These are phyloP conservation scores for Saussurea involucrata DNA, from an alignment of 129 eudicot genomes.

Conservation along the genomic window DNA sequence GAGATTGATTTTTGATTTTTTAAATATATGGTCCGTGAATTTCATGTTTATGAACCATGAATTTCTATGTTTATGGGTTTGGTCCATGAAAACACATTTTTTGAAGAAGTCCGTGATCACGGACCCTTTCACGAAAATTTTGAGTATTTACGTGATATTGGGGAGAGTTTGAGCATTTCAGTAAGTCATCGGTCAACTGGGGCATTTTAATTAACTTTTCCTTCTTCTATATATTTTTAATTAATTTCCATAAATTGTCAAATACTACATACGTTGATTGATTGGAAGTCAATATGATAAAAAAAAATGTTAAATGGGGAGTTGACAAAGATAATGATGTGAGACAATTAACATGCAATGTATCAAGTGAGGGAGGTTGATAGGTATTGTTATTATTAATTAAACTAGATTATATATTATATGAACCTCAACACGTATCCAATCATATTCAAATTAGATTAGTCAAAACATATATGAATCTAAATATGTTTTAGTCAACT, in stretches of 20 bases:
- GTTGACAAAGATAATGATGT: conserved; percentile 23
- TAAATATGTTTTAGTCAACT: not conserved
- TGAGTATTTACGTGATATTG: too few relatives aligned
- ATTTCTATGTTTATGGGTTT: too few relatives aligned
- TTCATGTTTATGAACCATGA: too few relatives aligned
- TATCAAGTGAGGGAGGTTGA: conserved; percentile 18
- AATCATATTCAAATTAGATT: not conserved
- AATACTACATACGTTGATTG: conserved; percentile 17
- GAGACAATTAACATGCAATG: conserved; percentile 16
- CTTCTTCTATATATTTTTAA: not conserved
- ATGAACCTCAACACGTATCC: not conserved
- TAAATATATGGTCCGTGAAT: too few relatives aligned
- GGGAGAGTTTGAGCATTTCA: too few relatives aligned
- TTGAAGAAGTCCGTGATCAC: too few relatives aligned
- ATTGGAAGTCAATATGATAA: conserved; percentile 21
- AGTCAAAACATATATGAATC: conserved; percentile 12
- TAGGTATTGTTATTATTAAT: conserved; percentile 2
- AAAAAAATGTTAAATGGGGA: not conserved
- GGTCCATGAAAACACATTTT: too few relatives aligned
- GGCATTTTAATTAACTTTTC: too few relatives aligned
- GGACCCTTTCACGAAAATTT: too few relatives aligned
- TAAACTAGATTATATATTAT: conserved; percentile 10
- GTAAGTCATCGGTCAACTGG: too few relatives aligned
- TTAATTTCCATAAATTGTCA: conserved; percentile 5
- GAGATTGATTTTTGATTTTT: too few relatives aligned